Percentiles rank a stretch among this genome's conserved stretches.
These are phyloP conservation scores for Prunus yedoensis DNA, from an alignment of 331 rosid species.

Conservation along the genomic window DNA sequence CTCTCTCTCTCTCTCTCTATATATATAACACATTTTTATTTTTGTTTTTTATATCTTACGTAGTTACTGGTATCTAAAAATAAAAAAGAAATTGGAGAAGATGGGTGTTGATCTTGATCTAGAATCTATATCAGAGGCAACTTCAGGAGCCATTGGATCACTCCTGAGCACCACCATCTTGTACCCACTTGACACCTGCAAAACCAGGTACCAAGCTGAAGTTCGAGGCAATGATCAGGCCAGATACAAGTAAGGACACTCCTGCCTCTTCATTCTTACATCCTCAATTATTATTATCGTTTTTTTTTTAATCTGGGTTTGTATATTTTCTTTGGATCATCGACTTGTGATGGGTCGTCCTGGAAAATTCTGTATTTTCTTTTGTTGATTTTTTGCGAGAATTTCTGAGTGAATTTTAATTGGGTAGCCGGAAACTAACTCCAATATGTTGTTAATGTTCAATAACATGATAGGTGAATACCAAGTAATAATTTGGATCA, in stretches of 20 bases:
- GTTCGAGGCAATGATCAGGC: conserved; percentile 60
- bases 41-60: not conserved
- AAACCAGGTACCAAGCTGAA: conserved; percentile 94
- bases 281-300: not conserved
- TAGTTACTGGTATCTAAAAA: not conserved
- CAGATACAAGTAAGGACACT: conserved; percentile 53
- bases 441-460: not conserved
- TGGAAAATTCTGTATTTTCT: not conserved
- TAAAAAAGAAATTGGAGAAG: not conserved
- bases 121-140: conserved; percentile 92
- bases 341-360: not conserved
- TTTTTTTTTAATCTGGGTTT: conserved; percentile 23
- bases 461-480: not conserved
- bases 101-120: conserved; percentile 63
- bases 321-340: not conserved
- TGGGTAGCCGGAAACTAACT: not conserved
- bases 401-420: not conserved
- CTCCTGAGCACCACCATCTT: conserved; percentile 85
- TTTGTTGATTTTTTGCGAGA: not conserved
- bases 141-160: conserved; percentile 97
- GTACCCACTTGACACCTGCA: conserved; percentile 94
- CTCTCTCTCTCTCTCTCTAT: not conserved
- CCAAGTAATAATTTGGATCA: not conserved
- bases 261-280: not conserved
- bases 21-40: not conserved